Evolutionary conservation across 139 green algal genomes (phyloP).

Genomic region (Pedinophyceae sp.): DNA sequence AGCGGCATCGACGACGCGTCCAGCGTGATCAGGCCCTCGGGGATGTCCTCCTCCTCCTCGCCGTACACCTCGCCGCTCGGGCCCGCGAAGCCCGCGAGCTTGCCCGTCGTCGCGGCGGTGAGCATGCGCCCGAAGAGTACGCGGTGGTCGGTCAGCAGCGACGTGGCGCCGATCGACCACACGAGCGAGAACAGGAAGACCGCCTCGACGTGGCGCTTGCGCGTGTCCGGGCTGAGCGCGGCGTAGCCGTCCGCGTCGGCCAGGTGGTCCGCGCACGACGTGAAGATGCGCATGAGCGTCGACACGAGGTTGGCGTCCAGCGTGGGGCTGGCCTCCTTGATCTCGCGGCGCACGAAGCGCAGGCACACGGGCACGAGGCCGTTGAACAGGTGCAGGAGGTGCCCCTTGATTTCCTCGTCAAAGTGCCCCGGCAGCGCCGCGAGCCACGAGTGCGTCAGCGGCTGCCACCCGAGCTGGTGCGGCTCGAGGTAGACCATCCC

Average conservation of each 20-base stretch:
- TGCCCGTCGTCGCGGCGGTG: conserved; percentile 8
- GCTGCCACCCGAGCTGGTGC: conserved; percentile 11
- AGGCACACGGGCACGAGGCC: conserved; percentile 16
- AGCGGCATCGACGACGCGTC: conserved; percentile 9
- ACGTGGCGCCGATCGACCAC: conserved; percentile 28
- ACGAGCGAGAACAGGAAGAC: conserved; percentile 33
- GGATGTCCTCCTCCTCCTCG: conserved; percentile 20
- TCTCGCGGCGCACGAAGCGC: conserved; percentile 14
- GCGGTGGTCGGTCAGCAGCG: conserved; percentile 11
- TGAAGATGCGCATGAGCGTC: conserved; percentile 38
- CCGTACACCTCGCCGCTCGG: conserved; percentile 24
- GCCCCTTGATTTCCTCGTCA: neutral
- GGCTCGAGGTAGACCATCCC: conserved; percentile 32
- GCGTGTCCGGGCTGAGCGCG: neutral
- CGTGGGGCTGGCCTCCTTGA: conserved; percentile 34
- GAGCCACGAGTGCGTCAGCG: conserved; percentile 13
- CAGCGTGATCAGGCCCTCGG: conserved; percentile 18
- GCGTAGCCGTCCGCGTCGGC: neutral
- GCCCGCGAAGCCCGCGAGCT: conserved; percentile 18
- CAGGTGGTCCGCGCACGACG: conserved; percentile 13
- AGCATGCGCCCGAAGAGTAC: conserved; percentile 24
- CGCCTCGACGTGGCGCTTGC: conserved; percentile 13
- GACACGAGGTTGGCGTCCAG: conserved; percentile 36
- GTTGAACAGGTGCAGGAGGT: conserved; percentile 12
- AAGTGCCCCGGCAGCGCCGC: conserved; percentile 6